Percentiles rank a stretch among this genome's conserved stretches.
phyloP scores from a whole-genome alignment of 2,329 filamentous ascomycete genomes.

The Gliomastix tumulicola region DNA sequence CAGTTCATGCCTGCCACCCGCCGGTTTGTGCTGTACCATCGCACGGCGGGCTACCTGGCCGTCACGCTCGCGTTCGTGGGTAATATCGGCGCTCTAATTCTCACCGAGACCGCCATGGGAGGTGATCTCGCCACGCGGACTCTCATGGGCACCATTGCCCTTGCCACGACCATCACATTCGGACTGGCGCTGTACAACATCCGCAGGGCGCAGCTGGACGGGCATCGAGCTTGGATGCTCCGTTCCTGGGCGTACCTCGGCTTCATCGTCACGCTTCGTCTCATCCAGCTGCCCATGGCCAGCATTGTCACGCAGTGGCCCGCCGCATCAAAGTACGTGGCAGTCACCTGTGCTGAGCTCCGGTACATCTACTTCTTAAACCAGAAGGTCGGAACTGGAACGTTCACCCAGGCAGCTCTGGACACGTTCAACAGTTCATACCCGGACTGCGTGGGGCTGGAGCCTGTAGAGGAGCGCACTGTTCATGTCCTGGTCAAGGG shows the following conservation, averaged over 20 bases:
- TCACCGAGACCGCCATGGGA: conserved; percentile 39
- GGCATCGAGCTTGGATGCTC: conserved; percentile 55
- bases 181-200: conserved; percentile 44
- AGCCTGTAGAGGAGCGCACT: not conserved
- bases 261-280: conserved; percentile 3
- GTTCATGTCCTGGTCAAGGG: not conserved
- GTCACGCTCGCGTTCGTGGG: conserved; percentile 34
- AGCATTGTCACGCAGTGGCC: not conserved
- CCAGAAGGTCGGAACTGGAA: not conserved
- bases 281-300: conserved; percentile 1
- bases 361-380: conserved; percentile 2
- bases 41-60: conserved; percentile 49
- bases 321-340: not conserved
- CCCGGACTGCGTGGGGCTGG: conserved; percentile 1
- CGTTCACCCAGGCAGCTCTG: not conserved
- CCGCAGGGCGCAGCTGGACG: conserved; percentile 49
- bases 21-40: conserved; percentile 41
- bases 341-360: not conserved
- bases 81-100: conserved; percentile 41
- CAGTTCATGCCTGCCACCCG: conserved; percentile 37
- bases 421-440: not conserved
- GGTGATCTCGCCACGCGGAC: conserved; percentile 40
- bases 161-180: conserved; percentile 31
- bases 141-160: conserved; percentile 28
- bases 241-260: conserved; percentile 37